Evolutionary conservation across 768 basidiomycete genomes (phyloP).

Genomic region (Stropharia rugosoannulata): DNA sequence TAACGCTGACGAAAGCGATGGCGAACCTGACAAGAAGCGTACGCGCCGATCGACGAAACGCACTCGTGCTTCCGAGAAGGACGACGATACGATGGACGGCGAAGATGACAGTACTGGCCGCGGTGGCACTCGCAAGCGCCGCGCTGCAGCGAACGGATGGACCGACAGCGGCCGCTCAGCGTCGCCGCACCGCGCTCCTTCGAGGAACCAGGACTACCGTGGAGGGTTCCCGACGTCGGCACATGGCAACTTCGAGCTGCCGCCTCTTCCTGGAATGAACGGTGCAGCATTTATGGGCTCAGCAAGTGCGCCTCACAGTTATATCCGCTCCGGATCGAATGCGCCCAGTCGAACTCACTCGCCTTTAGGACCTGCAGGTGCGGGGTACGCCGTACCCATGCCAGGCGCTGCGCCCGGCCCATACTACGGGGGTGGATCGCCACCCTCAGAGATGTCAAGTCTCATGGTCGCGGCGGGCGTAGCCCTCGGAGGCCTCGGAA

Average conservation of each 20-base stretch:
- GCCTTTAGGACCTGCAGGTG: constrained; percentile 51
- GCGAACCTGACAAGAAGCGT: constrained; percentile 52
- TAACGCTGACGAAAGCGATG: constrained; percentile 42
- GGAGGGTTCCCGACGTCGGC: constrained; percentile 15
- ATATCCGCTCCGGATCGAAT: constrained; percentile 62
- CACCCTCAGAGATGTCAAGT: constrained; percentile 25
- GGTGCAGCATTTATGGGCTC: constrained; percentile 33
- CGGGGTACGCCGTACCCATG: constrained; percentile 32
- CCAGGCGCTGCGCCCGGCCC: not conserved
- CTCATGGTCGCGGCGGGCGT: constrained; percentile 36
- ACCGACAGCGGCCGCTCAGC: constrained; percentile 32
- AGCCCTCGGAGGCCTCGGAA: constrained; percentile 32
- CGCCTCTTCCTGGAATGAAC: constrained; percentile 49
- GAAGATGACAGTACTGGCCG: constrained; percentile 27
- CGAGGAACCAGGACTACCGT: constrained; percentile 18
- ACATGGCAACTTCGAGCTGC: constrained; percentile 55
- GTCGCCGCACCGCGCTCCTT: constrained; percentile 30
- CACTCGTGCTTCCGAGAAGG: constrained; percentile 27
- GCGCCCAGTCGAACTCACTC: constrained; percentile 76
- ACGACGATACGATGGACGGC: constrained; percentile 52
- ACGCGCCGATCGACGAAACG: constrained; percentile 35
- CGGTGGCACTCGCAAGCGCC: constrained; percentile 16
- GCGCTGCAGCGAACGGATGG: constrained; percentile 29
- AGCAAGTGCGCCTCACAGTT: constrained; percentile 47
- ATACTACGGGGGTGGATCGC: constrained; percentile 18